These are phyloP conservation scores for Curvularia sp. DNA, from an alignment of 2,329 filamentous ascomycete genomes.

Conservation along the genomic window DNA sequence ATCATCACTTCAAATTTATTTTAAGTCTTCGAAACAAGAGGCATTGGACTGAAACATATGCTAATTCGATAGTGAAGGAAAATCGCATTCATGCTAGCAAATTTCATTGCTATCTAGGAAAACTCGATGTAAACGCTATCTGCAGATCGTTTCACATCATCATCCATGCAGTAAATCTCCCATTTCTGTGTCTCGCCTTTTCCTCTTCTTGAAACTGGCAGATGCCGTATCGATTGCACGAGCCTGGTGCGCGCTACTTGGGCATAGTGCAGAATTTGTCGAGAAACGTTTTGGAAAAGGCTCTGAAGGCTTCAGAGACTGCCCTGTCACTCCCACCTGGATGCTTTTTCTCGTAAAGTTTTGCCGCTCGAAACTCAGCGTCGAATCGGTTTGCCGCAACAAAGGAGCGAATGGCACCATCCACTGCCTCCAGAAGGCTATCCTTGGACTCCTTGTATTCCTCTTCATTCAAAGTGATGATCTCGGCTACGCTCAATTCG, in stretches of 20 bases:
- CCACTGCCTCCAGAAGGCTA: background rate
- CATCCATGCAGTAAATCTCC: background rate
- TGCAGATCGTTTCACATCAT: background rate
- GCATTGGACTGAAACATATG: background rate
- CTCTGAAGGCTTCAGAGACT: no score
- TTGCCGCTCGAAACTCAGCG: slow-evolving; percentile 3
- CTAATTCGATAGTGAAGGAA: background rate
- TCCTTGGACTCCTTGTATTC: background rate
- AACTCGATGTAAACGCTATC: background rate
- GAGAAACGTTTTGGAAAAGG: background rate
- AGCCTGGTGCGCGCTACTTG: background rate
- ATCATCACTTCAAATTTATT: background rate
- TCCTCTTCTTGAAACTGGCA: background rate
- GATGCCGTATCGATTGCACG: background rate
- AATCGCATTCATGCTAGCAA: background rate
- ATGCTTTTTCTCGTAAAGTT: background rate
- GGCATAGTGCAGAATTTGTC: background rate
- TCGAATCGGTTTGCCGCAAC: background rate
- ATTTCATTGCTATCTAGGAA: background rate
- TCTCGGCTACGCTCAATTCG: background rate
- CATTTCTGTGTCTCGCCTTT: background rate
- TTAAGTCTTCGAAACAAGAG: background rate
- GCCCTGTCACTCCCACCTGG: background rate
- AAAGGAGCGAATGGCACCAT: background rate
- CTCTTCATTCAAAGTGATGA: background rate